phyloP scores from a whole-genome alignment of 208 protist species.

The Leishmania gerbilli region DNA sequence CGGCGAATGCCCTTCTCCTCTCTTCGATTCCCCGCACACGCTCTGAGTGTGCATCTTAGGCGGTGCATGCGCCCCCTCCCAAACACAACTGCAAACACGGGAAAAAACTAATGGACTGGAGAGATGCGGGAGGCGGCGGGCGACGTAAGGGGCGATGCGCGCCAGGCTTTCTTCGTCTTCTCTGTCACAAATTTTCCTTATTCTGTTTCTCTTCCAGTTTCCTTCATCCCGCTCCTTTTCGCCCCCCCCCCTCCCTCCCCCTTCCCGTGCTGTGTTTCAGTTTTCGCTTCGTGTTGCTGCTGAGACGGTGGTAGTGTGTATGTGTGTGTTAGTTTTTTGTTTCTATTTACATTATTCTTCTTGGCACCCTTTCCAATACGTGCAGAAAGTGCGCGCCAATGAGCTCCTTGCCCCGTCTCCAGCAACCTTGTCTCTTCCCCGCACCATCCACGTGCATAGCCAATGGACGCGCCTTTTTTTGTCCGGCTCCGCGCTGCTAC shows the following conservation, averaged over 20 bases:
- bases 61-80: neutral
- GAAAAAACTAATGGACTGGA: no score
- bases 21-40: neutral
- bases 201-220: neutral
- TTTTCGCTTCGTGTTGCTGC: neutral
- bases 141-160: neutral
- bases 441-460: neutral
- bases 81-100: neutral
- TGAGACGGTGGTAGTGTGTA: neutral
- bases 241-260: no score
- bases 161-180: neutral
- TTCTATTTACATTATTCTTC: neutral
- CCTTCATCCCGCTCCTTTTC: no score
- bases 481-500: neutral
- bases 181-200: neutral
- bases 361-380: neutral
- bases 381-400: neutral
- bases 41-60: neutral
- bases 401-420: no score
- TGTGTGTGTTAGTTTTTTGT: no score
- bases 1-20: neutral
- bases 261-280: no score
- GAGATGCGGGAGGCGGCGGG: no score
- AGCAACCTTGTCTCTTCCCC: neutral
- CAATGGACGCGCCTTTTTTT: neutral